Base-by-base conservation (phyloP, 345 rosid genomes). In the Capsella bursapastoris region DNA sequence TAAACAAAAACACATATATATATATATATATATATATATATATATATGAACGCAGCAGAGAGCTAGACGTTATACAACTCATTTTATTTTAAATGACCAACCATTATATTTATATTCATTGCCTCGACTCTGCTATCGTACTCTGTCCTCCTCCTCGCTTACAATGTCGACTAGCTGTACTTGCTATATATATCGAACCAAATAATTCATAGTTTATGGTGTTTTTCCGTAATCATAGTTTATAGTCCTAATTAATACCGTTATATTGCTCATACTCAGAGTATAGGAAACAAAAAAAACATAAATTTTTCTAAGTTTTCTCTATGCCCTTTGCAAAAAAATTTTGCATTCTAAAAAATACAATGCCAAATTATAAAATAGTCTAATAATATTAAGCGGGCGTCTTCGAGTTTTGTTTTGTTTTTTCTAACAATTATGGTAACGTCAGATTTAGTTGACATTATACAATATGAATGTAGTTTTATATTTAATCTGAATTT, bases 401-500 rank as follows among this genome's bases (percentile, higher is more conserved):
- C 71, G 77, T 64, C 71, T 56, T 55, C 71, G 65, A 64, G 40
- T 68, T 73, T 41, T 51, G 43, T 40, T 28, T 28, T 9, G n/a
- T 29, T 28, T 22, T 22, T 9, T 29, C 16, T 7, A 15, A 49
- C 43, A 49, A 37, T 58, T 47, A 27, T 37, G 66, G 72, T 15
- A 13, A 74, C 78, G 55, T 58, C 78, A 67, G 67, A 49, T 59
- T 34, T 18, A 66, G 60, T 28, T 74, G 73, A 74, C 78, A 74
- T 47, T 32, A 5, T 4, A 32, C 6, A 6, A 32, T 22, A 5
- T 27, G 12, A n/a, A n/a, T n/a, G n/a, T n/a, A n/a, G n/a, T n/a
- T n/a, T n/a, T n/a, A n/a, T n/a, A n/a, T n/a, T n/a, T n/a, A n/a
- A n/a, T n/a, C n/a, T n/a, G n/a, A 71, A 28, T 3, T 25, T 32